Percentiles rank a stretch among this genome's conserved stretches.
Evolutionary conservation across 2,329 filamentous ascomycete genomes (phyloP).

Genomic region (Elsinoe ampelina): DNA sequence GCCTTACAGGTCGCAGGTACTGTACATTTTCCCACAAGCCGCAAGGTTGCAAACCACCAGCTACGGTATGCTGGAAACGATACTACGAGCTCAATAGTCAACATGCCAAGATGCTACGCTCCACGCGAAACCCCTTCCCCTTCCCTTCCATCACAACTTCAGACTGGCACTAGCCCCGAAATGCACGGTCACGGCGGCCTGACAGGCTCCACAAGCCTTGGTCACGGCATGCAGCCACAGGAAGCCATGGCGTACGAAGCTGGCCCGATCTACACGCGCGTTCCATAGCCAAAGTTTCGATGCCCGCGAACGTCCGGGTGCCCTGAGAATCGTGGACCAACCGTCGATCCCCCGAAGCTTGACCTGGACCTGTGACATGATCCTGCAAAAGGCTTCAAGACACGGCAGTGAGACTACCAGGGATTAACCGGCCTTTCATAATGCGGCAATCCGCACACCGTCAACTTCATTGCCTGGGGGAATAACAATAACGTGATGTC

Average conservation of each 20-base stretch:
- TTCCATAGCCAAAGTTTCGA: neutral
- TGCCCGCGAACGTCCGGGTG: neutral
- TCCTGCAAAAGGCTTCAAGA: neutral
- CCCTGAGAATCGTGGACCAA: slow-evolving; percentile 5
- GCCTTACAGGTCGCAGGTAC: too few species aligned
- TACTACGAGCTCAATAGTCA: neutral
- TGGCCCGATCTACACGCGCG: slow-evolving; percentile 3
- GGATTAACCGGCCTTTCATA: neutral
- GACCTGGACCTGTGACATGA: neutral
- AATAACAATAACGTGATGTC: too few species aligned
- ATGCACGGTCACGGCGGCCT: slow-evolving; percentile 9
- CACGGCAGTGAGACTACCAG: neutral
- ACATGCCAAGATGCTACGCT: neutral
- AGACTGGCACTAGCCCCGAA: neutral
- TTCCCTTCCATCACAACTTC: neutral
- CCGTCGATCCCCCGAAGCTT: slow-evolving; percentile 1
- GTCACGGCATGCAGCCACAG: slow-evolving; percentile 7
- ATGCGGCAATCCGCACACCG: neutral
- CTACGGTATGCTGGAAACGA: too few species aligned
- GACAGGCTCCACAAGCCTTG: slow-evolving; percentile 7
- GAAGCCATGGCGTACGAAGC: neutral
- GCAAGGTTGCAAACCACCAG: too few species aligned
- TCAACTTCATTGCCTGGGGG: neutral
- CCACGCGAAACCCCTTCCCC: neutral
- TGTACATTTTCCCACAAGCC: too few species aligned